Percentiles rank a stretch among this genome's conserved stretches.
Conservation (phyloP, 805 yeast genomes). For the Zygosaccharomyces bisporus region DNA sequence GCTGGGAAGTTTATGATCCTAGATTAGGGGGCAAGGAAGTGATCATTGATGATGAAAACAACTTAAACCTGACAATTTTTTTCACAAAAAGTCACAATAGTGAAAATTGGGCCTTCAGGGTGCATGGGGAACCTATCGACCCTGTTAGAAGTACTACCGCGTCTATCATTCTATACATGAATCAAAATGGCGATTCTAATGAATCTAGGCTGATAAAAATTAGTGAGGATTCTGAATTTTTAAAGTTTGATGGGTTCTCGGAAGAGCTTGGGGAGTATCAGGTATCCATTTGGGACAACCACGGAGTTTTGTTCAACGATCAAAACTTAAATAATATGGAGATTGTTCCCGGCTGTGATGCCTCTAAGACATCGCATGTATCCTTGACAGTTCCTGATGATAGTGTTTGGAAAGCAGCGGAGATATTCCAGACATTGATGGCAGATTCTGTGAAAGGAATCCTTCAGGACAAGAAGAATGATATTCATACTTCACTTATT, state of each 20-base stretch:
- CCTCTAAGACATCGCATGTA: slow-evolving; percentile 57
- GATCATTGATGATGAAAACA: slow-evolving; percentile 62
- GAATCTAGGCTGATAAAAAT: slow-evolving; percentile 27
- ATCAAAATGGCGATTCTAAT: slow-evolving; percentile 53
- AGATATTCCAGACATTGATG: slow-evolving; percentile 63
- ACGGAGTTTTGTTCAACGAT: slow-evolving; percentile 31
- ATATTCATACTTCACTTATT: slow-evolving; percentile 29
- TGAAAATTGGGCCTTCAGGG: slow-evolving; percentile 75
- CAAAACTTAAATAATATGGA: slow-evolving; percentile 31
- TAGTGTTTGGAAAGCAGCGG: slow-evolving; percentile 73
- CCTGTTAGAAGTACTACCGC: slow-evolving; percentile 49
- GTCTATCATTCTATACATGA: slow-evolving; percentile 74
- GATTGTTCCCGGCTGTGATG: slow-evolving; percentile 46
- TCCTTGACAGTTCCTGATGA: slow-evolving; percentile 69
- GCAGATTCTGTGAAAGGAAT: slow-evolving; percentile 62
- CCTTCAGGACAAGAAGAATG: slow-evolving; percentile 17
- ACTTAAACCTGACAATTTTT: slow-evolving; percentile 60
- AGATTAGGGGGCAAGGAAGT: slow-evolving; percentile 80
- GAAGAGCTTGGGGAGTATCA: slow-evolving; percentile 65
- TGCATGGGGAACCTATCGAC: slow-evolving; percentile 59
- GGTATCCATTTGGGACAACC: slow-evolving; percentile 56
- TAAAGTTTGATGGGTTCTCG: slow-evolving; percentile 47
- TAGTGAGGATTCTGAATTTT: slow-evolving; percentile 23
- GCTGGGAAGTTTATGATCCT: slow-evolving; percentile 88
- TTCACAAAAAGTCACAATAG: slow-evolving; percentile 71